Base-by-base conservation (phyloP, 2,329 filamentous ascomycete genomes). In the Botrytis pseudocinerea region DNA sequence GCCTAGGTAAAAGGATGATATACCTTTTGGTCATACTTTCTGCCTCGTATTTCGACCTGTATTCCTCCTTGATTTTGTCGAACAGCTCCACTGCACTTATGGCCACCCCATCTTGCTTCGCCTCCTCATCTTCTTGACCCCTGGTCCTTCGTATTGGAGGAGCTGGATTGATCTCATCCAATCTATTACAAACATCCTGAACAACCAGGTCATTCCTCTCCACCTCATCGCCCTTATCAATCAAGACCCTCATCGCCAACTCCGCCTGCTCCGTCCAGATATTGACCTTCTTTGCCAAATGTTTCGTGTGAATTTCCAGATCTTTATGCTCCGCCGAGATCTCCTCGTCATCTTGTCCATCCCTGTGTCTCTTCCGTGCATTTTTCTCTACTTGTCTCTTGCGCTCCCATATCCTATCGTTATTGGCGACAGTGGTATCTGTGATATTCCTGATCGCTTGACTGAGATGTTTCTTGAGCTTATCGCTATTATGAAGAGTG, bases 221-320 rank as follows among this genome's bases (percentile, higher is more conserved):
- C 22, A 88, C 79, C 73, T 83, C 85, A 14, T 85, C 82, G 73
- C 86, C 83, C 14, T 84, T 83, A 80, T 92, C 90, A 73, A 92
- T 87, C 66, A 89, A 80, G 20, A 84, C 82, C 25, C 90, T 85
- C 78, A 91, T 85, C 63, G 83, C 84, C 78, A 85, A 83, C 76
- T 92, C 90, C 78, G 91, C 83, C 69, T 84, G 83, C 42, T 81
- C 80, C 1, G 88, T 91, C 76, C 88, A 82, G 5, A 81, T 80
- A 25, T 85, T 82, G 2, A 90, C 87, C 72, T 84, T 83, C 32
- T 82, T 80, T 72, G 84, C 82, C 25, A 84, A 74, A 71, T 84
- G 38, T 16, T 81, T 80, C 63, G 87, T 75, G 72, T 83, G 82
- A 40, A 81, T 79, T 35, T 83, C 82, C 54, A 82, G 80, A 25